These are phyloP conservation scores for Cystobasidiopsis lactophilus DNA, from an alignment of 768 basidiomycete species.

Conservation along the genomic window DNA sequence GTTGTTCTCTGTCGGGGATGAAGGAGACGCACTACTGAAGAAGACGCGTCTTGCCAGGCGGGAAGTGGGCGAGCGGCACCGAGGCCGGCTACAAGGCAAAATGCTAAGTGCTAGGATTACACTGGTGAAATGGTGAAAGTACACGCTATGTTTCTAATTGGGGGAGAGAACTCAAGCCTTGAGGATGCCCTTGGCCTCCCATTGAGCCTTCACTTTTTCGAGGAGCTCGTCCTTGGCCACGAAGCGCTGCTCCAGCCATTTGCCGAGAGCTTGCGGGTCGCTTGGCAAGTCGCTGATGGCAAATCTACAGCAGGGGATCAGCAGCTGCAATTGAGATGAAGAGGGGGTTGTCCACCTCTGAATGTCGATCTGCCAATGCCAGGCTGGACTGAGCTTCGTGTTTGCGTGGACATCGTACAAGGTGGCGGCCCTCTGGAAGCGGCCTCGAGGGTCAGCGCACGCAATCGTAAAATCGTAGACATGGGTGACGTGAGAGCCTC, in stretches of 20 bases:
- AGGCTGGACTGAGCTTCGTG: background rate
- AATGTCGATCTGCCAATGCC: background rate
- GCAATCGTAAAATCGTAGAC: constrained; percentile 2
- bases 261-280: background rate
- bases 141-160: too few relatives aligned
- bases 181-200: too few relatives aligned
- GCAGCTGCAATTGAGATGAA: background rate
- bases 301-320: background rate
- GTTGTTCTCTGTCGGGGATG: too few relatives aligned
- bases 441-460: background rate
- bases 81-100: too few relatives aligned
- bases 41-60: too few relatives aligned
- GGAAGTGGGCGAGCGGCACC: too few relatives aligned
- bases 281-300: background rate
- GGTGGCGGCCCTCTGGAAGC: background rate
- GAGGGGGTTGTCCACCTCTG: background rate
- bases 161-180: too few relatives aligned
- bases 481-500: background rate
- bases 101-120: too few relatives aligned
- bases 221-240: background rate
- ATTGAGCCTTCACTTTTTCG: background rate
- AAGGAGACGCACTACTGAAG: too few relatives aligned
- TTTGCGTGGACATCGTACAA: background rate
- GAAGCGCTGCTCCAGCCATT: background rate
- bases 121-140: too few relatives aligned